Evolutionary conservation across 1,284 basidiomycete species (phyloP).

Genomic region (Rhizoctonia solani): DNA sequence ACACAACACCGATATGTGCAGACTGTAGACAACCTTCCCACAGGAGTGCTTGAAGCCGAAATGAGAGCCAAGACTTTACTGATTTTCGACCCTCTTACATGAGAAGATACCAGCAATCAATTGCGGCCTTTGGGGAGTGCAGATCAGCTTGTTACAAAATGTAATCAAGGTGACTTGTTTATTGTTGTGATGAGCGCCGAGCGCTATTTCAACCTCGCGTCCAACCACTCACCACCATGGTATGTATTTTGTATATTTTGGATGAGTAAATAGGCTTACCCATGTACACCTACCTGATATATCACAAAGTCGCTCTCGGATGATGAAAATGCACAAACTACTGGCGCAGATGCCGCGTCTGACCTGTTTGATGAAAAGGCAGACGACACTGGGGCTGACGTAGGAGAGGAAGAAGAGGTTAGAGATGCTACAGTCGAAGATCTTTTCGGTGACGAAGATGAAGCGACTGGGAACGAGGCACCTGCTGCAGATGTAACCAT

Average conservation of each 20-base stretch:
- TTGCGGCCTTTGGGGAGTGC: not conserved
- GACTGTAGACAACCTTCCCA: no score
- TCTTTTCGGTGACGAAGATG: slow-evolving; percentile 18
- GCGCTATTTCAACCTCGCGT: not conserved
- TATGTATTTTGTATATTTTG: not conserved
- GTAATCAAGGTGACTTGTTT: not conserved
- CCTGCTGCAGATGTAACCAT: not conserved
- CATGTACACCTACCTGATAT: no score
- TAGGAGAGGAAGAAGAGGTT: not conserved
- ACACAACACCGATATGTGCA: no score
- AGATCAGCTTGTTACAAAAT: not conserved
- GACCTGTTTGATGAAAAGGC: not conserved
- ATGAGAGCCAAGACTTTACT: no score
- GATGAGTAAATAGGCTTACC: no score
- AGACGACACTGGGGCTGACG: not conserved
- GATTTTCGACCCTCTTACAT: no score
- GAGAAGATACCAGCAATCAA: not conserved
- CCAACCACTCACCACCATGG: not conserved
- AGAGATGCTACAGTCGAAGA: slow-evolving; percentile 18
- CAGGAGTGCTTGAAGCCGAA: no score
- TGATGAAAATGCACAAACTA: not conserved
- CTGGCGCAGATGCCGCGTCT: not conserved
- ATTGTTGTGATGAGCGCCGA: not conserved
- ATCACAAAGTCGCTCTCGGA: not conserved
- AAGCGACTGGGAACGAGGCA: not conserved